Conservation (phyloP, 2,329 filamentous ascomycete genomes). For the Xylariaceae sp. region DNA sequence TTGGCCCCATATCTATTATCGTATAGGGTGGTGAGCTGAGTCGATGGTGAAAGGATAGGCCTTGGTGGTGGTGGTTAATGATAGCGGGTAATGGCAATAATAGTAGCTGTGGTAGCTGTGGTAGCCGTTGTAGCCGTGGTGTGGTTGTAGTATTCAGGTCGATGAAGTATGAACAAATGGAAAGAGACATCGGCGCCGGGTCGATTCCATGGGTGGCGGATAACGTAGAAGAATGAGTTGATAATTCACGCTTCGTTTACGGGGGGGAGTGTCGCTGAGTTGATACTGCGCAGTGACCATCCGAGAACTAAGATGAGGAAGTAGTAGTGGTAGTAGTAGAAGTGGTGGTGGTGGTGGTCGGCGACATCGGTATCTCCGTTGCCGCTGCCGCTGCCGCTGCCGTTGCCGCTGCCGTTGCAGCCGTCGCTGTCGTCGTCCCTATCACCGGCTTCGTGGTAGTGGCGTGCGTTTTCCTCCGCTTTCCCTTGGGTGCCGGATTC, state of each 20-base stretch:
- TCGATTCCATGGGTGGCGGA: conserved; percentile 2
- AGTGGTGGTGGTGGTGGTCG: conserved; percentile 2
- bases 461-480: conserved; percentile 64
- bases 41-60: not conserved
- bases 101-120: not conserved
- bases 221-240: conserved; percentile 1
- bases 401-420: conserved; percentile 6
- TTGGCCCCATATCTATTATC: conserved; percentile 8
- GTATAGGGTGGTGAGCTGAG: not conserved
- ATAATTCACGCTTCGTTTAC: conserved; percentile 10
- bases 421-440: conserved; percentile 14
- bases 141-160: not conserved
- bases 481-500: conserved; percentile 82
- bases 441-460: conserved; percentile 28
- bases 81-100: too few relatives aligned
- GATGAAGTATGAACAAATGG: conserved; percentile 25
- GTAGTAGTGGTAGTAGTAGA: not conserved
- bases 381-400: conserved; percentile 4
- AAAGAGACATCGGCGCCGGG: conserved; percentile 13
- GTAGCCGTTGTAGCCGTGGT: not conserved
- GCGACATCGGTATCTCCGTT: conserved; percentile 12
- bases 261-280: not conserved
- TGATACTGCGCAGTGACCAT: conserved; percentile 1
- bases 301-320: conserved; percentile 22
- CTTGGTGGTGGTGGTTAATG: not conserved